Evolutionary conservation across 2,329 filamentous ascomycete genomes (phyloP).

Genomic region (Colletotrichum falcatum): DNA sequence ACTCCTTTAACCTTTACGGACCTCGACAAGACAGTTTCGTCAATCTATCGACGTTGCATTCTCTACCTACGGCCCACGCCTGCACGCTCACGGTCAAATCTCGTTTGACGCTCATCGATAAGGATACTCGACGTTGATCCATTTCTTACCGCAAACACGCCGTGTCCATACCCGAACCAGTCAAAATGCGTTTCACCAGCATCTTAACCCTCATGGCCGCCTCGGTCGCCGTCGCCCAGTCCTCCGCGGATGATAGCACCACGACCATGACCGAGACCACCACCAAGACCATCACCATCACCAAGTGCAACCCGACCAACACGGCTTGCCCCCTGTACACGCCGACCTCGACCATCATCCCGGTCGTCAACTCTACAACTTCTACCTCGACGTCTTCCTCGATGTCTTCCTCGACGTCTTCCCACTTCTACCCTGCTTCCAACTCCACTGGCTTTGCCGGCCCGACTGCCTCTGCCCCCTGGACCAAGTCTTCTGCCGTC

Average conservation of each 20-base stretch:
- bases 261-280: conserved; percentile 59
- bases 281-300: conserved; percentile 60
- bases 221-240: conserved; percentile 53
- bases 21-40: conserved; percentile 38
- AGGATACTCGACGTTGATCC: conserved; percentile 6
- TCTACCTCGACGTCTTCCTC: conserved; percentile 40
- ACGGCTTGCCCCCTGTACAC: conserved; percentile 57
- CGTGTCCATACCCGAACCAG: conserved; percentile 29
- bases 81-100: conserved; percentile 9
- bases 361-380: conserved; percentile 41
- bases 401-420: conserved; percentile 35
- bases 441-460: conserved; percentile 50
- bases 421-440: conserved; percentile 47
- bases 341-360: conserved; percentile 46
- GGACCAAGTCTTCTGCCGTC: conserved; percentile 45
- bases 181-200: conserved; percentile 61
- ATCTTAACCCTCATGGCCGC: conserved; percentile 57
- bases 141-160: conserved; percentile 17
- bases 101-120: conserved; percentile 7
- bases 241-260: conserved; percentile 48
- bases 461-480: conserved; percentile 43
- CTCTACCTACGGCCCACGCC: conserved; percentile 22
- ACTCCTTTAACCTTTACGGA: conserved; percentile 19
- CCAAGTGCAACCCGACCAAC: conserved; percentile 58
- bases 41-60: conserved; percentile 33